Conservation (phyloP, 2,329 filamentous ascomycete species). For the Didymella exigua region DNA sequence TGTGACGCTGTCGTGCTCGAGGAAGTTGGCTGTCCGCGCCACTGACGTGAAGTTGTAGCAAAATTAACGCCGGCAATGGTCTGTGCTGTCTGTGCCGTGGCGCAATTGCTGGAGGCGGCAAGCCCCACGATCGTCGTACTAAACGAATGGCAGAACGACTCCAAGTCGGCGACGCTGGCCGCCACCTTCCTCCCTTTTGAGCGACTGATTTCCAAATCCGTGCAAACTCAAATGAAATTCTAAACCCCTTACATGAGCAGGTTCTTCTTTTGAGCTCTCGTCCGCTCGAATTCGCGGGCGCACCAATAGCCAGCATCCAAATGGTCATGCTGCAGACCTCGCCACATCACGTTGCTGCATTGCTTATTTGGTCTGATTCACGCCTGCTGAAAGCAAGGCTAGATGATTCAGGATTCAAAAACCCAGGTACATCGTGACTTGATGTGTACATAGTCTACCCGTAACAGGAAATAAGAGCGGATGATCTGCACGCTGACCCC, state of each 20-base stretch:
- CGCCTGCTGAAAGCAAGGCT: neutral
- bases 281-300: neutral
- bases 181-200: neutral
- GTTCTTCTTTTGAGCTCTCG: neutral
- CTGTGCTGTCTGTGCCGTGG: neutral
- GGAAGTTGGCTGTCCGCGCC: neutral
- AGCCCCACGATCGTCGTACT: neutral
- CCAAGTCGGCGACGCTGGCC: neutral
- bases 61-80: neutral
- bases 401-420: neutral
- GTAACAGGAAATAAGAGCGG: slow-evolving; percentile 3
- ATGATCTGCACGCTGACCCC: slow-evolving; percentile 7
- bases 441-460: neutral
- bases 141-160: neutral
- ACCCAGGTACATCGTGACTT: neutral
- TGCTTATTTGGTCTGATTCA: neutral
- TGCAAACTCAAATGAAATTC: neutral
- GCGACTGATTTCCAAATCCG: neutral
- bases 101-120: neutral
- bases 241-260: neutral
- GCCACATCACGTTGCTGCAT: neutral
- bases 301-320: neutral
- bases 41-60: neutral
- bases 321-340: neutral
- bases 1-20: neutral